phyloP scores from a whole-genome alignment of 495 filamentous ascomycete species.

The Thozetella sp. region DNA sequence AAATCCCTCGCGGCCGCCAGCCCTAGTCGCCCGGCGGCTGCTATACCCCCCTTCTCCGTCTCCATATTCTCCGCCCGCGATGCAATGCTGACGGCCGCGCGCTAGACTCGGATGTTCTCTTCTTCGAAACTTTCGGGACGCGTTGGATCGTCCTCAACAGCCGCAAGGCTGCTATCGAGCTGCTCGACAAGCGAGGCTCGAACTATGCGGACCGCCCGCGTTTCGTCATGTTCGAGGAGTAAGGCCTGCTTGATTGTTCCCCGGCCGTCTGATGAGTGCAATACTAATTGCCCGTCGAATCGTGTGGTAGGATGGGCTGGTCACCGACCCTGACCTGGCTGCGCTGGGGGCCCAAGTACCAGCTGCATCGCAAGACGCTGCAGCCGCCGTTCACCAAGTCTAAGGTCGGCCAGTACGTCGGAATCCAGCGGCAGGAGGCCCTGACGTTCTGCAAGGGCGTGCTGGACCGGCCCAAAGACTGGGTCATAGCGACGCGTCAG shows the following conservation, averaged over 20 bases:
- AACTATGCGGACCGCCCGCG: constrained; percentile 45
- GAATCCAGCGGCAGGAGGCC: constrained; percentile 34
- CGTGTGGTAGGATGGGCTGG: constrained; percentile 39
- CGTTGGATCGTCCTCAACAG: constrained; percentile 44
- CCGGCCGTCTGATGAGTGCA: background rate
- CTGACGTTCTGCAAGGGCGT: constrained; percentile 23
- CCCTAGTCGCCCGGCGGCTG: too few relatives aligned
- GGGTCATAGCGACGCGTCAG: constrained; percentile 21
- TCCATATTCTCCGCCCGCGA: background rate
- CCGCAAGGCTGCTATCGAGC: constrained; percentile 34
- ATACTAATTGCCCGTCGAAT: background rate
- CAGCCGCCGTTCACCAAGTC: constrained; percentile 41
- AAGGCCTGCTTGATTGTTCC: too few relatives aligned
- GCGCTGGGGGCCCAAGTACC: constrained; percentile 44
- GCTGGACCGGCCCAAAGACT: constrained; percentile 20
- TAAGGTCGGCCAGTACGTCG: constrained; percentile 24
- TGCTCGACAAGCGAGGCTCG: constrained; percentile 43
- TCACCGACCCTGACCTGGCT: constrained; percentile 48
- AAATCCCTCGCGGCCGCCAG: too few relatives aligned
- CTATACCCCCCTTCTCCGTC: too few relatives aligned
- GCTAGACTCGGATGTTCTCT: constrained; percentile 32
- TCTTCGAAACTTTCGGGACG: constrained; percentile 41
- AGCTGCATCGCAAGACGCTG: constrained; percentile 42
- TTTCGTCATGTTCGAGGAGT: constrained; percentile 51
- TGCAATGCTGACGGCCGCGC: background rate